Evolutionary conservation across 768 basidiomycete genomes (phyloP).

Genomic region (Hysterangium stoloniferum): DNA sequence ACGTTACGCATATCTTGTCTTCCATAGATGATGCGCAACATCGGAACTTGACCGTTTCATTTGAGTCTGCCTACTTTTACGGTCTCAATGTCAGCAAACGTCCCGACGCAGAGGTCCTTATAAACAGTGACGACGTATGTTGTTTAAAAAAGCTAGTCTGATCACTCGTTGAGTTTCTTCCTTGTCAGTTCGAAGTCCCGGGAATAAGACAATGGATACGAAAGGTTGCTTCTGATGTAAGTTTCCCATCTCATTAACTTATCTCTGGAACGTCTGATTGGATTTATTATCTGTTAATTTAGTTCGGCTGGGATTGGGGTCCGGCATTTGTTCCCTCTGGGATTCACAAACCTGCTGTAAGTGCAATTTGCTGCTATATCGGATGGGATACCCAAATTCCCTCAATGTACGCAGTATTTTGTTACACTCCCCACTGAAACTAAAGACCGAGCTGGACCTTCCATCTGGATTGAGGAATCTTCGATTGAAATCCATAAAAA

Average conservation of each 20-base stretch:
- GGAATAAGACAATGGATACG: conserved; percentile 41
- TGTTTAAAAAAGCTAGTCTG: background rate
- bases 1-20: conserved; percentile 37
- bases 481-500: conserved; percentile 49
- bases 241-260: background rate
- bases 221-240: conserved; percentile 38
- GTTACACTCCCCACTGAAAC: background rate
- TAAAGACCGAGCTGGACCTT: conserved; percentile 12
- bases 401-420: conserved; percentile 9
- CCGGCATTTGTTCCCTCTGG: conserved; percentile 52
- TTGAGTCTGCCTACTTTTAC: conserved; percentile 48
- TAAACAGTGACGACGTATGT: conserved; percentile 18
- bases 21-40: conserved; percentile 23
- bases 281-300: background rate
- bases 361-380: background rate
- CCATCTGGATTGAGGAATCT: conserved; percentile 42
- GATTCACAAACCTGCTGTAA: conserved; percentile 43
- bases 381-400: too few relatives aligned
- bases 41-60: conserved; percentile 40
- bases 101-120: conserved; percentile 40
- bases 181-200: conserved; percentile 44
- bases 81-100: conserved; percentile 44
- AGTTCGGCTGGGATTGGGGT: conserved; percentile 58
- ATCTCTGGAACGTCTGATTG: too few relatives aligned
- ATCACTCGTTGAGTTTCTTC: background rate